Conservation (phyloP, 1,139 yeast species). For the Keqinozyma sinolaborantium region DNA sequence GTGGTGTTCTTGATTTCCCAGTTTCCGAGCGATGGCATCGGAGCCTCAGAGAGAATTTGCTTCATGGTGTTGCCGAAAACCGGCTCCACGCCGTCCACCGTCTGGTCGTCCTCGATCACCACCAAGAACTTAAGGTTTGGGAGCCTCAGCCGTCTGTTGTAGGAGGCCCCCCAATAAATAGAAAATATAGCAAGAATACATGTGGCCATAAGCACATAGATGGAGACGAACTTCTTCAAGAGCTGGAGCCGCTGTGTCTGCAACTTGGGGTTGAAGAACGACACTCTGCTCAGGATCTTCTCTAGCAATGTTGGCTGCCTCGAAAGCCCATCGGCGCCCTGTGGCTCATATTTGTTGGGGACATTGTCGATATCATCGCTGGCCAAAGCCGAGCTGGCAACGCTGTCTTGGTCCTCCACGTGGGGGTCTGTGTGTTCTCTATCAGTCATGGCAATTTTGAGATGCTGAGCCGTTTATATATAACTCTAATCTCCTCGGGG, state of each 20-base stretch:
- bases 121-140: constrained; percentile 36
- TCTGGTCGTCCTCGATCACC: constrained; percentile 34
- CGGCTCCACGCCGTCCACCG: constrained; percentile 25
- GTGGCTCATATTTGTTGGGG: neutral
- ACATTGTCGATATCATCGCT: neutral
- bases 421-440: too few relatives aligned
- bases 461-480: too few relatives aligned
- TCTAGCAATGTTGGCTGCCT: constrained; percentile 10
- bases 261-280: constrained; percentile 27
- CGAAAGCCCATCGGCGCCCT: neutral
- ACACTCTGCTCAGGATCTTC: constrained; percentile 10
- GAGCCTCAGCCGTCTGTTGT: constrained; percentile 21
- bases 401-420: too few relatives aligned
- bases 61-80: constrained; percentile 26
- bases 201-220: constrained; percentile 24
- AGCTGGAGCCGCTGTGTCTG: constrained; percentile 16
- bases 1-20: constrained; percentile 35
- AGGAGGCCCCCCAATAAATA: constrained; percentile 45
- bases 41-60: constrained; percentile 14
- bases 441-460: too few relatives aligned
- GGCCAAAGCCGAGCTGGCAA: neutral
- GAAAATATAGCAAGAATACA: constrained; percentile 30
- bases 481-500: too few relatives aligned
- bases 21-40: constrained; percentile 25
- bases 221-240: constrained; percentile 12